phyloP scores from a whole-genome alignment of 129 eudicot species.

The Saposhnikovia divaricata region DNA sequence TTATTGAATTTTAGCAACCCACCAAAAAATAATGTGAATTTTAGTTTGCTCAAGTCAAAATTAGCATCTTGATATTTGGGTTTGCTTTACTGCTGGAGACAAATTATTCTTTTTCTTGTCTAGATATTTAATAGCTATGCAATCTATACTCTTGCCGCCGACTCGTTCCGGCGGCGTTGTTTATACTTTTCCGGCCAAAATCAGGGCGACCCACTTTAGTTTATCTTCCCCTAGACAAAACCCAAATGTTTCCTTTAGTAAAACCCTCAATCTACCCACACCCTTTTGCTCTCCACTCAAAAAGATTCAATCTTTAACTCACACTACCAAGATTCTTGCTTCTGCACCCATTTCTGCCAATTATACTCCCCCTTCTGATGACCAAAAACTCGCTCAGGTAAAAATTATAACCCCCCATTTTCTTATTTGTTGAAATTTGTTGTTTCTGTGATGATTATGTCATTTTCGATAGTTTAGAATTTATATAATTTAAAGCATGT shows the following conservation, averaged over 20 bases:
- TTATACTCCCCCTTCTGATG: slow-evolving; percentile 34
- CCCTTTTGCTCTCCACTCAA: slow-evolving; percentile 21
- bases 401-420: neutral
- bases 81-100: neutral
- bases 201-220: slow-evolving; percentile 9
- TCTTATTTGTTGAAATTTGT: too few species aligned
- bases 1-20: too few species aligned
- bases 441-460: too few species aligned
- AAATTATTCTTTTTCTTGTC: neutral
- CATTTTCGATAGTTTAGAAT: too few species aligned
- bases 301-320: slow-evolving; percentile 16
- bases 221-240: slow-evolving; percentile 10
- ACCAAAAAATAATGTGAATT: too few species aligned
- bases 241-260: slow-evolving; percentile 16
- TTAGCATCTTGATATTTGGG: neutral
- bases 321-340: slow-evolving; percentile 18
- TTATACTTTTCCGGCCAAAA: slow-evolving; percentile 22
- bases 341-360: slow-evolving; percentile 43
- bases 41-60: too few species aligned
- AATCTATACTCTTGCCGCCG: slow-evolving; percentile 66
- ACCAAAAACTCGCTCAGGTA: slow-evolving; percentile 84
- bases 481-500: too few species aligned
- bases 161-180: slow-evolving; percentile 36
- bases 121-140: slow-evolving; percentile 32
- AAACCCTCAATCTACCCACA: slow-evolving; percentile 4